Conservation (phyloP, 2,329 filamentous ascomycete species). For the Xylaria sp. region DNA sequence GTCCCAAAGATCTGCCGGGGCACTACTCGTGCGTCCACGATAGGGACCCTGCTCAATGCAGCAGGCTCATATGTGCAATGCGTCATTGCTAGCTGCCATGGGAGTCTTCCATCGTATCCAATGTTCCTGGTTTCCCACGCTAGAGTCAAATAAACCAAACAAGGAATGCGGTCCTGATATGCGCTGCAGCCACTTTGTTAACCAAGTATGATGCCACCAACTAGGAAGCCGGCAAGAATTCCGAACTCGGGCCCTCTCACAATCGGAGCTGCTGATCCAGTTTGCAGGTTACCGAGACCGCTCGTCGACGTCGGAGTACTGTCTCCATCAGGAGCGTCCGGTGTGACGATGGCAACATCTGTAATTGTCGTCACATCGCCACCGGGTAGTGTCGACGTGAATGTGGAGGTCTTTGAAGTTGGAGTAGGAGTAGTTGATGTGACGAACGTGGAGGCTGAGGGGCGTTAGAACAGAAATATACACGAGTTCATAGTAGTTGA, state of each 20-base stretch:
- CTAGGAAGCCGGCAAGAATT: constrained; percentile 43
- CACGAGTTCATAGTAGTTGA: not conserved
- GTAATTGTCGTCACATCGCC: constrained; percentile 49
- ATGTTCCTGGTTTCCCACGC: not conserved
- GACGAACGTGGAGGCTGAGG: constrained; percentile 36
- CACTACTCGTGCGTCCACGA: not conserved
- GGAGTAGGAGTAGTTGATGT: constrained; percentile 39
- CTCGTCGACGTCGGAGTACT: constrained; percentile 25
- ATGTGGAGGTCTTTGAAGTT: constrained; percentile 45
- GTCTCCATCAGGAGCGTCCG: constrained; percentile 37
- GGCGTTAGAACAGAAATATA: constrained; percentile 26
- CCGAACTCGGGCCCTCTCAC: constrained; percentile 36
- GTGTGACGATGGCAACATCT: constrained; percentile 46
- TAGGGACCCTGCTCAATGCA: not conserved
- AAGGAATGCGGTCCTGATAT: constrained; percentile 3
- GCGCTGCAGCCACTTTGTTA: constrained; percentile 20
- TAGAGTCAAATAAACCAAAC: constrained; percentile 5
- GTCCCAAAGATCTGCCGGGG: not conserved
- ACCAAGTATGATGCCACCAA: constrained; percentile 44
- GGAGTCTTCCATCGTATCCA: not conserved
- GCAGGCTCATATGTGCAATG: not conserved
- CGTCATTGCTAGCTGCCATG: not conserved
- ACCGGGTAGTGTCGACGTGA: constrained; percentile 46
- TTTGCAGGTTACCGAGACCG: constrained; percentile 44
- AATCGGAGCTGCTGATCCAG: constrained; percentile 38